Evolutionary conservation across 371 early-diverging fungal species (phyloP), one percentile per base, ranked within the genome.

Genomic region (Lichtheimia corymbifera): DNA sequence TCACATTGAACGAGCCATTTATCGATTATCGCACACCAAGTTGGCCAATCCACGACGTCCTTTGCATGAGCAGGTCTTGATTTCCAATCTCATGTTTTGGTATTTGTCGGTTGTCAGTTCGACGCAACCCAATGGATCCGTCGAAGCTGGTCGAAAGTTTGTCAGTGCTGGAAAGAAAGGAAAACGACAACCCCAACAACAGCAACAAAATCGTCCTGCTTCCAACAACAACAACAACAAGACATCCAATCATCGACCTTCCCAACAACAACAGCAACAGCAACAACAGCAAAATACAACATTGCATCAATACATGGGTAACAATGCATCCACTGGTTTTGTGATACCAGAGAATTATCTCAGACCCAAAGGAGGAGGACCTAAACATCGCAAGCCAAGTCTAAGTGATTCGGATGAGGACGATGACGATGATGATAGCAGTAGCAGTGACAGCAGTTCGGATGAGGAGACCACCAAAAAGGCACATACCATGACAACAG

Each of bases 51-150:
- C 91, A 7, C 83, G 94, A 22, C 86, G 97, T 5, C 93, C 97
- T 2, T 80, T 98, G 18, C 75, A 84, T 52, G 92, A 98, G 54
- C 97, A 98, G 70, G 98, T 98, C 4, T 71, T 94, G 60, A 91
- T 98, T 30, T 92, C 93, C 20, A 98, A 98, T 64, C 85, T 96
- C 72, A 95, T 98, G 96, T 90, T 96, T 73, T 95, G 93, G 89
- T 96, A 96, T 69, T 79, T 97, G 9, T 80, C 87, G 2, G 82
- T 91, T 15, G 87, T 91, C 59, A 82, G 80, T 20, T 61, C 59
- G 13, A 56, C 58, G 25, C 57, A 15, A 18, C 49, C 35, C 40
- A 20, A 45, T 40, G 27, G 40, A 55, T 59, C n/a, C 64, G 47
- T 47, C 5, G 47, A 47, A 18, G n/a, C 47, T 1, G 47, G 47